Base-by-base conservation (phyloP, 306 rosid genomes). In the Geum urbanum region DNA sequence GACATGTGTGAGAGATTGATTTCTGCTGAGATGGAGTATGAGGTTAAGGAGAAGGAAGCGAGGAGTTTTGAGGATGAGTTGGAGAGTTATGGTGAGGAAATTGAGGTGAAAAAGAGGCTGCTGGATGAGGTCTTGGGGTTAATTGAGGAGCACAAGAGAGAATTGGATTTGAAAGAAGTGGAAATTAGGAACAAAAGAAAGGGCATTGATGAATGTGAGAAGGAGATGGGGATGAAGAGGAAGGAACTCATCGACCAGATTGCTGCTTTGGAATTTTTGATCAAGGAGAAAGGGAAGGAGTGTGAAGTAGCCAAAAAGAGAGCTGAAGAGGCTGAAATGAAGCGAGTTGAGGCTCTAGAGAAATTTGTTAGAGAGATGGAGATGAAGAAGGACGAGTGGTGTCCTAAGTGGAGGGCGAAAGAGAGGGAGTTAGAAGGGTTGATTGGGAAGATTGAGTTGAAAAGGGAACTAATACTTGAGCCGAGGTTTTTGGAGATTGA, bases 241-340 rank as follows among this genome's bases (percentile, higher is more conserved):
- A 24, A 5, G 57, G 57, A 52, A 8, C 12, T 18, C 3, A 24
- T 18, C 19, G 57, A 14, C 6, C 56, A 51, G 22, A 7, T 51
- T n/a, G 56, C n/a, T n/a, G 56, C 56, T 15, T 16, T 16, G 56
- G 63, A 53, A n/a, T 69, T 60, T 20, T 78, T 75, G 43, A 58
- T 83, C 22, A 51, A 20, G 12, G 87, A 76, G 68, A 85, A 69
- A 67, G 77, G 76, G 65, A 72, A 71, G 37, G 80, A 83, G 18
- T 47, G 75, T 15, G 44, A 22, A 39, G 20, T 14, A 4, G 16
- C 81, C 32, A 45, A 40, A 8, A 63, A 61, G 46, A 7, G 48
- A 27, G 32, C 32, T 27, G 32, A 27, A 27, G 32, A 27, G 2
- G 32, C 4, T 63, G 71, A 70, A 4, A 45, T 55, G 59, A 61